Evolutionary conservation across 495 filamentous ascomycete species (phyloP).

Genomic region (Mytilinidion resinicola): DNA sequence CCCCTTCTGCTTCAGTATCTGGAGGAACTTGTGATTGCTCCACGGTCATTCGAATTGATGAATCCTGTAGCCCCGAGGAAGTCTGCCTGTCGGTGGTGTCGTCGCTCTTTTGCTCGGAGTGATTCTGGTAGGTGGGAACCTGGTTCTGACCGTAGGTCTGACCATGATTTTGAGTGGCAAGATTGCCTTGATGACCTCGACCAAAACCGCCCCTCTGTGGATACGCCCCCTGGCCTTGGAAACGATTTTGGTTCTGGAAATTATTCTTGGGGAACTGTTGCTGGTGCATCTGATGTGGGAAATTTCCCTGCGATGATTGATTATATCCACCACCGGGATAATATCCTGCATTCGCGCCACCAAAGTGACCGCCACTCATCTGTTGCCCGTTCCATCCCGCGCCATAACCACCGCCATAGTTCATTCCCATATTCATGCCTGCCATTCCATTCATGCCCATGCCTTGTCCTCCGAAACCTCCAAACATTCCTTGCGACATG

Average conservation of each 20-base stretch:
- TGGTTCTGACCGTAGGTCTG: not conserved
- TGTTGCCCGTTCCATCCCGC: conserved; percentile 58
- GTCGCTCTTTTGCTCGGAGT: not conserved
- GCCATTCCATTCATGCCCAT: conserved; percentile 58
- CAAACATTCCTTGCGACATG: conserved; percentile 82
- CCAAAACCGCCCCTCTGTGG: conserved; percentile 19
- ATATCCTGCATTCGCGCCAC: conserved; percentile 72
- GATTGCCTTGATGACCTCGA: conserved; percentile 48
- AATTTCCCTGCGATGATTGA: conserved; percentile 52
- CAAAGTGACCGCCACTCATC: conserved; percentile 82
- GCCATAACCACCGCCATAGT: conserved; percentile 28
- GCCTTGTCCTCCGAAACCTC: conserved; percentile 64
- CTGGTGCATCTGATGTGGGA: conserved; percentile 48
- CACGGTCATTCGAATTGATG: not conserved
- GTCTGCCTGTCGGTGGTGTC: conserved; percentile 4
- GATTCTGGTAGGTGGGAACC: not conserved
- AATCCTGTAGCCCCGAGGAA: not conserved
- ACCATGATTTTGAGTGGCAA: conserved; percentile 36
- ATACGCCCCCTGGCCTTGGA: conserved; percentile 41
- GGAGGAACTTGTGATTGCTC: not conserved
- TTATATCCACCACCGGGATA: conserved; percentile 55
- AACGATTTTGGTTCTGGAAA: conserved; percentile 42
- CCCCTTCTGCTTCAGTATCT: not conserved
- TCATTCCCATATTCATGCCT: conserved; percentile 88
- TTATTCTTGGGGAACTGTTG: conserved; percentile 51